These are phyloP conservation scores for Aspergillus ochraceoroseus DNA, from an alignment of 2,329 filamentous ascomycete species.

Conservation along the genomic window DNA sequence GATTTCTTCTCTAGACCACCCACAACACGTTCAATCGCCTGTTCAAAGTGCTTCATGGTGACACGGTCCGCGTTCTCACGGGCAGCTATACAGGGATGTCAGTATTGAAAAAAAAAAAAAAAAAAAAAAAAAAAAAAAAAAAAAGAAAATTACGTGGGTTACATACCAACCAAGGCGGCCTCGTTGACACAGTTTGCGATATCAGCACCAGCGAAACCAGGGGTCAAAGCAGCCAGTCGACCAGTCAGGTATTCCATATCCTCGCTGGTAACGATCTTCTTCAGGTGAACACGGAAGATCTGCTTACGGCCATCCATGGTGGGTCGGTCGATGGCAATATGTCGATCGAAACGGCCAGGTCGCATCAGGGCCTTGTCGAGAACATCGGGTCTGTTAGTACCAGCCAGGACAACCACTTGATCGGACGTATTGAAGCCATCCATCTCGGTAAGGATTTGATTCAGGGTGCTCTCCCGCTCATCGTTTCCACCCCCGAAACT, in stretches of 20 bases:
- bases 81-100: slow-evolving; percentile 57
- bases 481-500: slow-evolving; percentile 89
- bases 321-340: slow-evolving; percentile 89
- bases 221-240: slow-evolving; percentile 83
- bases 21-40: slow-evolving; percentile 94
- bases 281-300: slow-evolving; percentile 90
- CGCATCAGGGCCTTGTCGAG: slow-evolving; percentile 95
- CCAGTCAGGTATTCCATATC: slow-evolving; percentile 83
- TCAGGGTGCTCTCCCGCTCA: slow-evolving; percentile 92
- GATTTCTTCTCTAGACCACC: slow-evolving; percentile 97
- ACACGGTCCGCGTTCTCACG: slow-evolving; percentile 75
- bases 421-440: slow-evolving; percentile 97
- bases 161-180: slow-evolving; percentile 86
- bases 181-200: slow-evolving; percentile 99
- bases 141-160: neutral
- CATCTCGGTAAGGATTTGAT: slow-evolving; percentile 99
- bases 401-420: slow-evolving; percentile 92
- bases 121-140: slow-evolving; percentile 38
- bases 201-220: slow-evolving; percentile 94
- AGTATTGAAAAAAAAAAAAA: slow-evolving; percentile 47
- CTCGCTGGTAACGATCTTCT: slow-evolving; percentile 90
- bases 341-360: slow-evolving; percentile 92
- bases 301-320: slow-evolving; percentile 96
- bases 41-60: slow-evolving; percentile 86
- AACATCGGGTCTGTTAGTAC: slow-evolving; percentile 92